Evolutionary conservation across 371 early-diverging fungal species (phyloP), one percentile per base, ranked within the genome.

Genomic region (Mucor saturninus): DNA sequence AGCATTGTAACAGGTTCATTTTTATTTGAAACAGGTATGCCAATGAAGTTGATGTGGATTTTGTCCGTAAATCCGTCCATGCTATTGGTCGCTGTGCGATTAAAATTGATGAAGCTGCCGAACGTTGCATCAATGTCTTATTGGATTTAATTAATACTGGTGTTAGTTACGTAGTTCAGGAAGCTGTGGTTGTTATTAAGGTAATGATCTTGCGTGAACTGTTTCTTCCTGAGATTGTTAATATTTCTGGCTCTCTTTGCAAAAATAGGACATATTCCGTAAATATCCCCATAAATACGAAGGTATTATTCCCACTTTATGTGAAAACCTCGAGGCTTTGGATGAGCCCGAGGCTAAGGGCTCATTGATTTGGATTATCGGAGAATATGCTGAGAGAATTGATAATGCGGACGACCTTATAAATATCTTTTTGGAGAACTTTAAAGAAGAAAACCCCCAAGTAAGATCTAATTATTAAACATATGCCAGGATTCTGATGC

Each of bases 41-140:
- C 5, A 89, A 92, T 55, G 99, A 98, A 73, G 96, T 98, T 2
- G 99, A 98, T 72, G 94, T 97, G 13, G 97, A 96, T 61, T 97
- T 98, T 86, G 97, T 95, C 8, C 86, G 95, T 29, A 93, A 93
- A 68, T 83, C 95, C 8, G 93, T 98, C 10, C 81, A 89, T 38
- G 93, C 96, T 2, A 97, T 98, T 71, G 96, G 98, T 31, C 87
- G 93, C 13, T 87, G 95, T 62, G 98, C 97, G 1, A 89, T 97
- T 57, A 96, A 95, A 81, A 91, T 95, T 64, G 93, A 93, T 48
- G 73, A 84, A 21, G 92, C 96, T 1, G 89, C 97, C 13, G 95
- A 95, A 51, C 83, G 90, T 15, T 96, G 97, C 57, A 90, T 97
- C 45, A 83, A 90, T 31, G 91, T 90, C 0, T 77, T 98, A 31